phyloP scores from a whole-genome alignment of 345 rosid genomes.

The Gossypium longicalyx region DNA sequence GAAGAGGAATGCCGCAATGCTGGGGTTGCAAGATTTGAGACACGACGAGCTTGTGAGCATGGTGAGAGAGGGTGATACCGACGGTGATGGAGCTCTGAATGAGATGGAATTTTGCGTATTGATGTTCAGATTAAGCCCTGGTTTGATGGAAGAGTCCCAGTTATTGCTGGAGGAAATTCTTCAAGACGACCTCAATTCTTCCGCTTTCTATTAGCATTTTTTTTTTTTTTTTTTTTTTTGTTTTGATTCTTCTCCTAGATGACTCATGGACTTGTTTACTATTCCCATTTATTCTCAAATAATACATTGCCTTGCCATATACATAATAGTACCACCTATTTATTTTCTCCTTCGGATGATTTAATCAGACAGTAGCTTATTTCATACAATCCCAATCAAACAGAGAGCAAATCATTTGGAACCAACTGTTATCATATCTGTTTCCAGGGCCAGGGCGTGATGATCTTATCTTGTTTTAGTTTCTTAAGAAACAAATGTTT shows the following conservation, averaged over 20 bases:
- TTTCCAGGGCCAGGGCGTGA: background rate
- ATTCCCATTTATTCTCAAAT: background rate
- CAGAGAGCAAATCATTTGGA: background rate
- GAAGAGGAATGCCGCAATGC: conserved; percentile 36
- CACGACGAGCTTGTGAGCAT: conserved; percentile 43
- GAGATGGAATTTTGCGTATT: conserved; percentile 55
- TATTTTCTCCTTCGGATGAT: background rate
- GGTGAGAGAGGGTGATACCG: conserved; percentile 51
- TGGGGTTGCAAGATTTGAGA: conserved; percentile 36
- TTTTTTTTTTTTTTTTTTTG: background rate
- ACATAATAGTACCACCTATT: background rate
- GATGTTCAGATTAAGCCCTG: conserved; percentile 62
- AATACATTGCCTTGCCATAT: background rate
- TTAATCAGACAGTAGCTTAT: background rate
- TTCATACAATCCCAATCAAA: background rate
- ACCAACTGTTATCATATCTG: background rate
- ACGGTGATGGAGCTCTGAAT: conserved; percentile 45
- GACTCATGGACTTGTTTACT: background rate
- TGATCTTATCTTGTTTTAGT: background rate
- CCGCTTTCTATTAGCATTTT: background rate
- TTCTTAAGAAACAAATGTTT: background rate
- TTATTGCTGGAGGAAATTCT: conserved; percentile 35
- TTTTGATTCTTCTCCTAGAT: background rate
- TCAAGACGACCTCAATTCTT: conserved; percentile 3
- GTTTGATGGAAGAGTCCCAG: conserved; percentile 47